These are phyloP conservation scores for Eucommia ulmoides DNA, from an alignment of 257 asterid genomes.

Conservation along the genomic window DNA sequence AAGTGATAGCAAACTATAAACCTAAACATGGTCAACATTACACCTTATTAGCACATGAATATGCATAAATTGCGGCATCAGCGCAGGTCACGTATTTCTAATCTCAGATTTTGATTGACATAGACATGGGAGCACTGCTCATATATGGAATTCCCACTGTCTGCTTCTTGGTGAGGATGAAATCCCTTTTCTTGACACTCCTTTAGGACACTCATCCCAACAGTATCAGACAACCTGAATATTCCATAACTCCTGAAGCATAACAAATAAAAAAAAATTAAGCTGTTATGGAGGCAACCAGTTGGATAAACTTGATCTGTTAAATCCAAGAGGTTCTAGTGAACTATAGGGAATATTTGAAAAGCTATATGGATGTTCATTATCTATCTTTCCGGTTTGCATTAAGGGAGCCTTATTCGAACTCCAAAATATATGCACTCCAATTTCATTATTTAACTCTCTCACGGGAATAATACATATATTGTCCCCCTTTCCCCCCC, in stretches of 20 bases:
- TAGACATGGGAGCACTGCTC: conserved; percentile 25
- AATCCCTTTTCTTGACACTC: conserved; percentile 33
- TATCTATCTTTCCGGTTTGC: neutral
- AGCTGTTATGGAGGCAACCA: neutral
- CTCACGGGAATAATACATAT: neutral
- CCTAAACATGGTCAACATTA: too few species aligned
- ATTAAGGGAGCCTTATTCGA: neutral
- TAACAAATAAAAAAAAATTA: neutral
- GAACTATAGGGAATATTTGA: neutral
- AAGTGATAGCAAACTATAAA: too few species aligned
- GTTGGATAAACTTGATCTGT: neutral
- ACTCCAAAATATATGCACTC: neutral
- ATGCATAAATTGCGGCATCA: too few species aligned
- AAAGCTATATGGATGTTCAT: neutral
- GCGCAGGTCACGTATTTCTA: conserved; percentile 34
- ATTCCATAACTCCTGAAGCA: conserved; percentile 27
- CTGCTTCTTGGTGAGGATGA: conserved; percentile 31
- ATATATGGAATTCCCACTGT: conserved; percentile 22
- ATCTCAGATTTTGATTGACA: conserved; percentile 30
- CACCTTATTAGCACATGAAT: too few species aligned
- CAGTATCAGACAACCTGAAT: conserved; percentile 26
- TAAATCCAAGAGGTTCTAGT: neutral
- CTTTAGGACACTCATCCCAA: conserved; percentile 31
- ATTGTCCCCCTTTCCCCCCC: neutral
- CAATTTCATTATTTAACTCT: neutral